Evolutionary conservation across 2,329 filamentous ascomycete genomes (phyloP).

Genomic region (Tothia fuscella): DNA sequence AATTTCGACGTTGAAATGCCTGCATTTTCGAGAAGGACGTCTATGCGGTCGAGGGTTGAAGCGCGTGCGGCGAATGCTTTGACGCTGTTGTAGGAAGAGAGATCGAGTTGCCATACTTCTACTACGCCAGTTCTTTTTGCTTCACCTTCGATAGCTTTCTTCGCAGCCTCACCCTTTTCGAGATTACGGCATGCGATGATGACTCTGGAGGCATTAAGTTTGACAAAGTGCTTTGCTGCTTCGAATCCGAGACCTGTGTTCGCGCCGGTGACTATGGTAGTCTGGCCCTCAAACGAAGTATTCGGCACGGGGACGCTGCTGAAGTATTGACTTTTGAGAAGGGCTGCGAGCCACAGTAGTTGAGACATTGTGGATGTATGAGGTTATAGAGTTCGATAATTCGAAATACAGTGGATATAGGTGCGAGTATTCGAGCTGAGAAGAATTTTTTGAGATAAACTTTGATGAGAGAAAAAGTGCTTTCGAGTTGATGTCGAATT

Average conservation of each 20-base stretch:
- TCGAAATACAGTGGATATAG: too few species aligned
- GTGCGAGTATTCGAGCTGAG: too few species aligned
- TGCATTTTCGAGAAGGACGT: constrained; percentile 29
- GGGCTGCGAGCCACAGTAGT: too few species aligned
- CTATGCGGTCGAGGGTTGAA: constrained; percentile 22
- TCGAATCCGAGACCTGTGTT: constrained; percentile 37
- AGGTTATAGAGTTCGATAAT: too few species aligned
- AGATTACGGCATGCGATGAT: constrained; percentile 35
- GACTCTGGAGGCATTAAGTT: constrained; percentile 28
- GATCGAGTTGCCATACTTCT: constrained; percentile 36
- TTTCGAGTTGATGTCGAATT: too few species aligned
- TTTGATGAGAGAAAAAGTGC: too few species aligned
- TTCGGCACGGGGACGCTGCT: constrained; percentile 24
- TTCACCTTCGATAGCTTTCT: constrained; percentile 26
- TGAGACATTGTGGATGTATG: too few species aligned
- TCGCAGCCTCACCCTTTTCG: constrained; percentile 34
- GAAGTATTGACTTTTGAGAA: constrained; percentile 31
- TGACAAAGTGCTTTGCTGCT: constrained; percentile 31
- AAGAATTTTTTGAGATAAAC: too few species aligned
- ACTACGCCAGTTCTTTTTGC: constrained; percentile 20
- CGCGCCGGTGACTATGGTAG: constrained; percentile 36
- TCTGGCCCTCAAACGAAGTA: constrained; percentile 25
- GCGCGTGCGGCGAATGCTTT: constrained; percentile 22
- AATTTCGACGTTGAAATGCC: constrained; percentile 14
- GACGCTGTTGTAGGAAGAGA: constrained; percentile 28